Base-by-base conservation (phyloP, 1,284 basidiomycete genomes). In the Leccinum pachyderme region DNA sequence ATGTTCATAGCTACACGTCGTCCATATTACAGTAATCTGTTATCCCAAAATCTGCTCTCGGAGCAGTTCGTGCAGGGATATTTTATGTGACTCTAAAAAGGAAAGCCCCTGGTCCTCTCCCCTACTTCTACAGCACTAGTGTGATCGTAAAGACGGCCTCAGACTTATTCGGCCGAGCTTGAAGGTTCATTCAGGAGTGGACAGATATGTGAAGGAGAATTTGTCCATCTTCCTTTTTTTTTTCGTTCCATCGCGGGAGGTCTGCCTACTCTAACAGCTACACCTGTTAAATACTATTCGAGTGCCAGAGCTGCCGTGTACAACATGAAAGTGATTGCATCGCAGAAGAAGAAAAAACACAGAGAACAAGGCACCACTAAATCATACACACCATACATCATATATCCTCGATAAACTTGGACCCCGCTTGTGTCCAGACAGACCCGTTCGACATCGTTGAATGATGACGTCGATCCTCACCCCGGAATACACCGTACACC, bases 361-460 rank as follows among this genome's bases (percentile, higher is more conserved):
- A 12, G 31, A 32, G 11, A 39, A 22, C 3, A 22, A 22, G 37
- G 37, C n/a, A 39, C 18, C 18, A 11, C 37, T 18, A 39, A 39
- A 8, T 39, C 18, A 12, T 3, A 22, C 18, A 37, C 35, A 12
- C 37, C n/a, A 11, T 39, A 11, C 18, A 39, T 63, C 49, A 68
- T 54, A 68, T 58, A 55, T 64, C 61, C 37, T 69, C 67, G 13
- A 69, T 51, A 48, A 69, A 69, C 52, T 65, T 69, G n/a, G 67
- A 72, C 8, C 68, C 70, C 57, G 71, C 66, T 22, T 79, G 74
- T 5, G 77, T 77, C 59, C 70, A 71, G 52, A 74, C 63, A 5
- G 74, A 72, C 15, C 11, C 65, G 11, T 63, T 65, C 2, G 76
- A 74, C 44, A 75, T 68, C 9, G 63, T 60, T 25, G 71, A 66